Percentiles rank a stretch among this genome's conserved stretches.
These are phyloP conservation scores for Amesomyces nigricolor DNA, from an alignment of 2,329 filamentous ascomycete genomes.

Conservation along the genomic window DNA sequence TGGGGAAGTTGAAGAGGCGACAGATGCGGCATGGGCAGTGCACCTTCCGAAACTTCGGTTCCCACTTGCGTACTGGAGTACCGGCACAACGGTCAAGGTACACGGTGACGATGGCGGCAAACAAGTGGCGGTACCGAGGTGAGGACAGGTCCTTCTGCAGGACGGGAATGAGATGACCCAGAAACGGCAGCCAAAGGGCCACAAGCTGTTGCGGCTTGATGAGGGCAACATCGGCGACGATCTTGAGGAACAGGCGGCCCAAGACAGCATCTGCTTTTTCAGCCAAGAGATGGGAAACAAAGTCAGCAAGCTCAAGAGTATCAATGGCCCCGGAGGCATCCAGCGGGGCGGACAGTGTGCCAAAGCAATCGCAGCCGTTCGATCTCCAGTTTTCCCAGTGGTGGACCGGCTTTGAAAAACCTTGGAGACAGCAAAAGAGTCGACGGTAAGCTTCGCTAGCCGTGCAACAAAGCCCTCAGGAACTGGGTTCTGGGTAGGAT, in stretches of 20 bases:
- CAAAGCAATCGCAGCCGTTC: background rate
- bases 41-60: background rate
- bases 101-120: constrained; percentile 14
- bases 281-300: constrained; percentile 5
- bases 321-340: background rate
- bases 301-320: background rate
- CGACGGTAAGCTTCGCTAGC: background rate
- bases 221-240: constrained; percentile 5
- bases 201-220: constrained; percentile 11
- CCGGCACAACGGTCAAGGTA: constrained; percentile 11
- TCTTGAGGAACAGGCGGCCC: constrained; percentile 7
- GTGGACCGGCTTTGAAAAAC: background rate
- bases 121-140: constrained; percentile 16
- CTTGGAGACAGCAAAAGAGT: constrained; percentile 8
- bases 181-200: constrained; percentile 18
- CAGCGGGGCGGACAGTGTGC: background rate
- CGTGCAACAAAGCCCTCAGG: background rate
- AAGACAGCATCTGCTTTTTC: constrained; percentile 3
- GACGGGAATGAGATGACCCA: constrained; percentile 4
- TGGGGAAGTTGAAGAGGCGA: constrained; percentile 8
- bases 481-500: background rate
- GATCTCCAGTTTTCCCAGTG: background rate
- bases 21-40: constrained; percentile 13
- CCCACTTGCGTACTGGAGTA: background rate
- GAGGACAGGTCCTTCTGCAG: constrained; percentile 9